Percentiles rank a stretch among this genome's conserved stretches.
Evolutionary conservation across 2,329 filamentous ascomycete species (phyloP).

Genomic region (Calonectria crousiana): DNA sequence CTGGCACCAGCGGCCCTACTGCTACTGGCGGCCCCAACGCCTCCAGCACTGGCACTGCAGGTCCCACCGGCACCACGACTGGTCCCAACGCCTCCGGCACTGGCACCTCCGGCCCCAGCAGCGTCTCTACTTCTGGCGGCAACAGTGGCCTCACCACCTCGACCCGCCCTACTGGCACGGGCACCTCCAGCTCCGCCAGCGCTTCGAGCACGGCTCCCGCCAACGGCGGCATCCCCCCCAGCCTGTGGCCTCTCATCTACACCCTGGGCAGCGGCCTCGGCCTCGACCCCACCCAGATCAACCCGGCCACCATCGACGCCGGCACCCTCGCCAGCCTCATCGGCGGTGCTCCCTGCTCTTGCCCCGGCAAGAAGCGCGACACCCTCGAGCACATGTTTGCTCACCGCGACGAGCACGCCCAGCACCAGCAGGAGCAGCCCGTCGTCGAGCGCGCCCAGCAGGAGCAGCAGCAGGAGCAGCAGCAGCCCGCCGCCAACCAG

Average conservation of each 20-base stretch:
- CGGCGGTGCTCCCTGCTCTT: background rate
- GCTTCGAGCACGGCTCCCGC: background rate
- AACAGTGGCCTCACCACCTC: background rate
- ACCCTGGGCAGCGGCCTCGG: constrained; percentile 4
- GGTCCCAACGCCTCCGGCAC: background rate
- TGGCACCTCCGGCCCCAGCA: background rate
- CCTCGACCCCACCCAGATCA: constrained; percentile 8
- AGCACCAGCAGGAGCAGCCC: background rate
- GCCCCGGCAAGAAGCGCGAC: background rate
- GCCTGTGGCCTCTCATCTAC: background rate
- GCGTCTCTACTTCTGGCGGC: background rate
- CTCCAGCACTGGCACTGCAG: background rate
- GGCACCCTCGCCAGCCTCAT: background rate
- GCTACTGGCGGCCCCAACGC: background rate
- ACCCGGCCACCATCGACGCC: background rate
- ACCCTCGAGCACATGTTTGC: background rate
- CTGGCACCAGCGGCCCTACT: background rate
- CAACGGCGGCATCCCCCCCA: background rate
- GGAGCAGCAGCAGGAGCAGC: background rate
- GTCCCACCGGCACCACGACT: background rate
- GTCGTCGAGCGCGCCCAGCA: too few species aligned
- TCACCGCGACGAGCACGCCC: background rate
- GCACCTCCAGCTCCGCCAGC: background rate
- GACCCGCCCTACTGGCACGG: background rate
- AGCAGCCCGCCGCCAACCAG: background rate